Conservation (phyloP, 2,329 filamentous ascomycete species). For the Ophiostoma angusticollis region DNA sequence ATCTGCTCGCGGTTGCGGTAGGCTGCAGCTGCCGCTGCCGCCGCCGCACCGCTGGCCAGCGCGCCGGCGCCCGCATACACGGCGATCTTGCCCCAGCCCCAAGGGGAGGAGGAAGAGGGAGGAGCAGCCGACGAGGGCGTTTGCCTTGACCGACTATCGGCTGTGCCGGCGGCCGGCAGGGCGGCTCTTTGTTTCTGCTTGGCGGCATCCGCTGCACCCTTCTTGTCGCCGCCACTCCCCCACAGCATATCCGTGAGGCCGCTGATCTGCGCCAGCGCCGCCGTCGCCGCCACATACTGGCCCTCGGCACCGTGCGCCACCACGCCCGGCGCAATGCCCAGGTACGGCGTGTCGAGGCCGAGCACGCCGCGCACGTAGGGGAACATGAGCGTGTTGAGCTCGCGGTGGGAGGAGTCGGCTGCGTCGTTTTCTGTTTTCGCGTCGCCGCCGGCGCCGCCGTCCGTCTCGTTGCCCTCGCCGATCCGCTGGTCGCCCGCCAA, state of each 20-base stretch:
- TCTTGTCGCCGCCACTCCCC: slow-evolving; percentile 29
- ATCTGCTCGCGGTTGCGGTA: slow-evolving; percentile 78
- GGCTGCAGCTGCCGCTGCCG: slow-evolving; percentile 69
- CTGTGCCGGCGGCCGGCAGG: neutral
- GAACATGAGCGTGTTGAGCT: slow-evolving; percentile 65
- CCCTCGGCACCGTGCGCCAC: slow-evolving; percentile 79
- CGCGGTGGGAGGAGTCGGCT: slow-evolving; percentile 17
- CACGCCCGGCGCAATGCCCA: slow-evolving; percentile 68
- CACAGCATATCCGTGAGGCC: slow-evolving; percentile 56
- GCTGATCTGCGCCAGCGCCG: slow-evolving; percentile 55
- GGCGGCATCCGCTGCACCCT: slow-evolving; percentile 23
- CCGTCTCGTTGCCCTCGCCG: slow-evolving; percentile 18
- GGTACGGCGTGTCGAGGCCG: slow-evolving; percentile 87
- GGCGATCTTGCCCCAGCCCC: slow-evolving; percentile 80
- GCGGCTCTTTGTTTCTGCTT: slow-evolving; percentile 9
- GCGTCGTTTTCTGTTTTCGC: slow-evolving; percentile 16
- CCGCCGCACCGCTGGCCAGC: slow-evolving; percentile 40
- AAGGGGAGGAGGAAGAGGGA: slow-evolving; percentile 23
- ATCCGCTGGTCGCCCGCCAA: slow-evolving; percentile 47
- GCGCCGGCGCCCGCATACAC: slow-evolving; percentile 77
- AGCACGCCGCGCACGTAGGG: slow-evolving; percentile 83
- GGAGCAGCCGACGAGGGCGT: too few species aligned
- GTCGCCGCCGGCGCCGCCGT: slow-evolving; percentile 25
- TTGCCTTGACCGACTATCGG: too few species aligned
- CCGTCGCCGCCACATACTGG: slow-evolving; percentile 63